These are phyloP conservation scores for Thielaviopsis populi DNA, from an alignment of 2,329 filamentous ascomycete species.

Conservation along the genomic window DNA sequence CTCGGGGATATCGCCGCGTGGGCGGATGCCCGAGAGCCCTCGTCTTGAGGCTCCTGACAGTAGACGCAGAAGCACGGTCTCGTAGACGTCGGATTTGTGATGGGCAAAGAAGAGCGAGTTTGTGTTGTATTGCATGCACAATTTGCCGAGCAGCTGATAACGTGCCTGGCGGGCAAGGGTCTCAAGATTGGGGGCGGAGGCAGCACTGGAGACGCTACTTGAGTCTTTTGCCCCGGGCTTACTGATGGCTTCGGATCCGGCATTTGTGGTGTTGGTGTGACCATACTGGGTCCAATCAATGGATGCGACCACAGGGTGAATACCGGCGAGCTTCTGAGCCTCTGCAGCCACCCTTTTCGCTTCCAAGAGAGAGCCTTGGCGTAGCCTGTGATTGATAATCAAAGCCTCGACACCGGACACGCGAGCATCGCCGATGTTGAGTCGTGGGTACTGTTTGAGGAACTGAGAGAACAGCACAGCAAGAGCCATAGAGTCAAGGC, in stretches of 20 bases:
- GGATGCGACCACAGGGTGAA: conserved; percentile 20
- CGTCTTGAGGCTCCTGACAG: conserved; percentile 43
- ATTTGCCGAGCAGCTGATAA: conserved; percentile 53
- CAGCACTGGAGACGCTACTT: conserved; percentile 23
- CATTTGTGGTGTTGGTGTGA: background rate
- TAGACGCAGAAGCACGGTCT: conserved; percentile 74
- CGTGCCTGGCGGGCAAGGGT: conserved; percentile 57
- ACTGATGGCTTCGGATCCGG: background rate
- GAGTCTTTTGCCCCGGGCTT: background rate
- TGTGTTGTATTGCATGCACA: conserved; percentile 39
- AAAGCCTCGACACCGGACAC: conserved; percentile 30
- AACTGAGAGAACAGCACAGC: conserved; percentile 52
- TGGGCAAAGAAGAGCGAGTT: conserved; percentile 62
- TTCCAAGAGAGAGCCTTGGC: conserved; percentile 37
- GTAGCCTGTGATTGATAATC: conserved; percentile 43
- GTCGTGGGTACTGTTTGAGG: conserved; percentile 23
- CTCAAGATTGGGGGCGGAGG: conserved; percentile 51
- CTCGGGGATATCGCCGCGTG: conserved; percentile 60
- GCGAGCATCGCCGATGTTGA: conserved; percentile 33
- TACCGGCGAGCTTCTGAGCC: conserved; percentile 25
- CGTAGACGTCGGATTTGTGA: conserved; percentile 79
- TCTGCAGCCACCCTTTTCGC: conserved; percentile 32
- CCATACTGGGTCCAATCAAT: conserved; percentile 22
- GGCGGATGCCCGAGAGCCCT: conserved; percentile 58
- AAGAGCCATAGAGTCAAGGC: conserved; percentile 95